These are phyloP conservation scores for Fistulinella cinereoalba DNA, from an alignment of 1,284 basidiomycete species.

Conservation along the genomic window DNA sequence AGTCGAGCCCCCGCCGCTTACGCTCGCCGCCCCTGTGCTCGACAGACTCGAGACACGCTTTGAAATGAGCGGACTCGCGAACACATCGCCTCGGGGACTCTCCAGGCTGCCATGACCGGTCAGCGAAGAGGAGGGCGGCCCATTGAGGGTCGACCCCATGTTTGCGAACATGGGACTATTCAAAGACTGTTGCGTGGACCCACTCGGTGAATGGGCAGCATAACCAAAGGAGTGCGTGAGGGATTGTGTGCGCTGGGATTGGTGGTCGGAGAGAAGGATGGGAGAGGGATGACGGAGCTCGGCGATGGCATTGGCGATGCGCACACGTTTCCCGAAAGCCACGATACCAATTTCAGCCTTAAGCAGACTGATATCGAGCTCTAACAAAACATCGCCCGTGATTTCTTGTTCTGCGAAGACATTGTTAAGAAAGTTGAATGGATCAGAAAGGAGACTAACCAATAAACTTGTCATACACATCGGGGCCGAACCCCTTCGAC, in stretches of 20 bases:
- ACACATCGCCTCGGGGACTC: conserved; percentile 37
- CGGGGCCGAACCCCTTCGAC: conserved; percentile 81
- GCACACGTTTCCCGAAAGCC: conserved; percentile 92
- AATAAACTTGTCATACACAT: conserved; percentile 81
- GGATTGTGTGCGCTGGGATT: conserved; percentile 36
- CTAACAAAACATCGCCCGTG: conserved; percentile 92
- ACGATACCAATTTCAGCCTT: conserved; percentile 94
- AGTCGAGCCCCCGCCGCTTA: conserved; percentile 24
- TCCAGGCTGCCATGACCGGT: conserved; percentile 37
- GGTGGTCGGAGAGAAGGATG: conserved; percentile 42
- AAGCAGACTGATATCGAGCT: conserved; percentile 88
- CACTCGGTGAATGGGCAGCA: conserved; percentile 35
- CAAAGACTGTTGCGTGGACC: conserved; percentile 38
- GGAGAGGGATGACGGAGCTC: conserved; percentile 79
- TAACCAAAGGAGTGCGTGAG: conserved; percentile 36
- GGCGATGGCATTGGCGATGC: conserved; percentile 91
- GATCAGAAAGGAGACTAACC: conserved; percentile 46
- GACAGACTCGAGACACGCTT: conserved; percentile 34
- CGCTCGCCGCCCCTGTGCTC: conserved; percentile 25
- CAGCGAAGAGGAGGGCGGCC: conserved; percentile 22
- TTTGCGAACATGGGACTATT: conserved; percentile 34
- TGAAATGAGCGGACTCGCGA: conserved; percentile 16
- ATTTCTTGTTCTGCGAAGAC: conserved; percentile 86
- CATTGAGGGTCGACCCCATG: conserved; percentile 25
- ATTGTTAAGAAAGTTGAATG: background rate